Evolutionary conservation across 352 stramenopile genomes (phyloP), one percentile per base, ranked within the genome.

Genomic region (Blastocystis sp.): DNA sequence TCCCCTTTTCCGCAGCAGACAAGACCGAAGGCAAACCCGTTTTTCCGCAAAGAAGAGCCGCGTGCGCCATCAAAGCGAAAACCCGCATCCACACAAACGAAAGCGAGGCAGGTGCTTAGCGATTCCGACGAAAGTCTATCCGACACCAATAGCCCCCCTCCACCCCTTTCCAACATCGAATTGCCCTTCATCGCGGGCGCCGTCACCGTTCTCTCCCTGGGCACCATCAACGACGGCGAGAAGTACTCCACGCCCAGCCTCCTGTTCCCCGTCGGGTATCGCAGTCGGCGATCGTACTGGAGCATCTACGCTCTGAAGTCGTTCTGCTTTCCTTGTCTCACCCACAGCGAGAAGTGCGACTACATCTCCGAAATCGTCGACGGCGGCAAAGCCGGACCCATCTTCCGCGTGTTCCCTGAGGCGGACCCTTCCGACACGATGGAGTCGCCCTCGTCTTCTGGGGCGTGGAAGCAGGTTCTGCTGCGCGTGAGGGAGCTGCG

Each of bases 321-420:
- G 21, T 9, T 29, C 33, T 29, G 19, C 2, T 9, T 78, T 16
- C 12, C 3, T 13, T 24, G 24, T 29, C 3, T 78, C 6, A 78
- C 33, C 6, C 41, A 0, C 33, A 78, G 66, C 37, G 74, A 85
- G 51, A 29, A 69, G 55, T 55, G 67, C 16, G 39, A 33, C 0
- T 85, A 85, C 51, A n/a, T 85, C 10, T 85, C 74, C 21, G 74
- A 85, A 35, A 85, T 85, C 29, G 3, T 62, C 0, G 74, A 85
- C n/a, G 74, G 66, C 37, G 66, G 74, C 29, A 10, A 66, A 13
- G 45, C n/a, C 12, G 55, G 74, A 0, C 74, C 74, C 0, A 10
- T 85, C n/a, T 85, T 85, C 55, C 41, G 31, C 37, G 74, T 85
- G 10, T 67, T 31, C n/a, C 37, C 55, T 2, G 74, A 85, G 41